Evolutionary conservation across 1,284 basidiomycete species (phyloP), one percentile per base, ranked within the genome.

Genomic region (Pseudomicrostroma phylloplanum): DNA sequence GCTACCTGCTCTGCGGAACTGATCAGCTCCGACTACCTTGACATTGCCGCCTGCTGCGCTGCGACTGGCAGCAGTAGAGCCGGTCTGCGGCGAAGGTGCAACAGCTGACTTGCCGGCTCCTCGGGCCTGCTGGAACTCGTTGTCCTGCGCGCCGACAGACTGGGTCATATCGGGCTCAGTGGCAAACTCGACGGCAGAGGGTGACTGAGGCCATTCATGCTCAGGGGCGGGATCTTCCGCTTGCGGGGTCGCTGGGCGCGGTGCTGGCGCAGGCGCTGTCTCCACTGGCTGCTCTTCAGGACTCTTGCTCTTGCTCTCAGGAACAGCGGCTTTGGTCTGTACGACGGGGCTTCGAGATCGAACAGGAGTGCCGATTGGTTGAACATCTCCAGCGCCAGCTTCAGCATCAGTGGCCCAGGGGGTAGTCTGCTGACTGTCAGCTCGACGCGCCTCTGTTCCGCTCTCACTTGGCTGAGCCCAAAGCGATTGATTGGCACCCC

Each of bases 181-280:
- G 13, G 72, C 71, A 41, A 73, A 76, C 53, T 76, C 72, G 41
- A 76, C 72, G 1, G 73, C 73, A 51, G 66, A 65, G 13, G 73
- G 73, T 49, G 64, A 67, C 56, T 72, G 72, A 3, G 72, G 73
- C 72, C 73, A 75, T 6, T 69, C 58, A 53, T 75, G 64, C 53
- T 75, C 73, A 7, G 70, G 69, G 23, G 67, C 66, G 13, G 67
- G 63, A 49, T 71, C 69, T 46, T 55, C 58, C 1, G 15, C 2
- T 17, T 21, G 51, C 51, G 51, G 51, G 21, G 51, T 54, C 4
- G 51, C 51, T 54, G 15, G 51, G 17, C 21, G 17, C 21, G 6
- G 17, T 13, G 15, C 43, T 6, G 43, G 43, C 15, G 43, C 30
- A 36, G 30, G 30, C 30, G 51, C 23, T 57, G 26, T 25, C 9